Evolutionary conservation across 345 rosid genomes (phyloP).

Genomic region (Syzygium aromaticum): DNA sequence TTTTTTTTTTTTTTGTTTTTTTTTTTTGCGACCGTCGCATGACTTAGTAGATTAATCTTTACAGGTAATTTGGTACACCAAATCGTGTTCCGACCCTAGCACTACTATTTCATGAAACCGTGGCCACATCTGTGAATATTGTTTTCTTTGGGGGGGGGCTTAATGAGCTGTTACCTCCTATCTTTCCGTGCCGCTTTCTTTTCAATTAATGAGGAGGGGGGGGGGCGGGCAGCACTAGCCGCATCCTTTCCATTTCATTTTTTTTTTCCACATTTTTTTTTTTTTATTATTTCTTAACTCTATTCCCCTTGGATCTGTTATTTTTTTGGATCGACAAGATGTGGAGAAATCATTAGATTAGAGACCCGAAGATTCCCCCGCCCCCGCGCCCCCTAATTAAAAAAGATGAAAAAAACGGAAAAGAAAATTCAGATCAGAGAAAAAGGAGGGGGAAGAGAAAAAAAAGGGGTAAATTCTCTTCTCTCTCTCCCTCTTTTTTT

Average conservation of each 20-base stretch:
- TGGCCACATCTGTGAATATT: no score
- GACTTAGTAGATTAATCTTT: not conserved
- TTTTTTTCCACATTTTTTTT: not conserved
- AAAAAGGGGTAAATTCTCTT: no score
- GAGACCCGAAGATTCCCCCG: not conserved
- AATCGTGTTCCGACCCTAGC: no score
- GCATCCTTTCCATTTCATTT: not conserved
- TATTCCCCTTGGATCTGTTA: not conserved
- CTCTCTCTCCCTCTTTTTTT: no score
- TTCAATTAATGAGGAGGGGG: not conserved
- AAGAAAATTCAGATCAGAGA: not conserved
- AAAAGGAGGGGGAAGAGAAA: no score
- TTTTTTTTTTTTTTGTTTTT: no score
- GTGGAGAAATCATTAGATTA: not conserved
- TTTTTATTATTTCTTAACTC: not conserved
- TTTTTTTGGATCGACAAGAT: not conserved
- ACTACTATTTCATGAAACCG: no score
- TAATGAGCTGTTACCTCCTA: not conserved
- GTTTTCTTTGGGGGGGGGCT: not conserved
- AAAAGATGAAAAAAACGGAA: fast-evolving
- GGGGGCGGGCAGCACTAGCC: not conserved
- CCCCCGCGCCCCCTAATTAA: not conserved
- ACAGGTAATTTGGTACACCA: not conserved
- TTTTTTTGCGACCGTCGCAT: not conserved
- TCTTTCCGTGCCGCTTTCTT: not conserved